Percentiles rank a stretch among this genome's conserved stretches.
These are phyloP conservation scores for Podaxis sp. DNA, from an alignment of 768 basidiomycete species.

Conservation along the genomic window DNA sequence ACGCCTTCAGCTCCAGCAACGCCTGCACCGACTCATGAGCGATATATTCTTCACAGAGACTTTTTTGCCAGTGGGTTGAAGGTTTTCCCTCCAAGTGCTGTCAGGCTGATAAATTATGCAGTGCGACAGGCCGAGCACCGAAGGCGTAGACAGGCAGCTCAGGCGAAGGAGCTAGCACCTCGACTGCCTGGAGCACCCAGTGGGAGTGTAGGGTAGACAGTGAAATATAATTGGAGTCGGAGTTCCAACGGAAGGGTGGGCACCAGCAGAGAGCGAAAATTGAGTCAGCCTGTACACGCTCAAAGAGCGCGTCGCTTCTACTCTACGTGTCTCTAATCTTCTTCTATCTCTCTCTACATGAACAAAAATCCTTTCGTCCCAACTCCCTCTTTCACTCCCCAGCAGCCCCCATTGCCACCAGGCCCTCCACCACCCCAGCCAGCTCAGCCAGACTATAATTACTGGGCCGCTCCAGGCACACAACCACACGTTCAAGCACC, in stretches of 20 bases:
- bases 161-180: conserved; percentile 70
- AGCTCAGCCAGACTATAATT: conserved; percentile 69
- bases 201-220: conserved; percentile 24
- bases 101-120: conserved; percentile 19
- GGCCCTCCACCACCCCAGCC: conserved; percentile 74
- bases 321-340: conserved; percentile 11
- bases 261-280: background rate
- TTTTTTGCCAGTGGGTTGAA: conserved; percentile 59
- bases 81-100: background rate
- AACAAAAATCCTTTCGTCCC: conserved; percentile 86
- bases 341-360: conserved; percentile 39
- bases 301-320: conserved; percentile 1
- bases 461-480: conserved; percentile 68
- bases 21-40: conserved; percentile 57
- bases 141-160: conserved; percentile 61
- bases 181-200: conserved; percentile 66
- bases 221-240: conserved; percentile 14
- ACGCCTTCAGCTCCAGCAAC: conserved; percentile 31
- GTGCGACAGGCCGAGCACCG: conserved; percentile 80
- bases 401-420: conserved; percentile 78
- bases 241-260: background rate
- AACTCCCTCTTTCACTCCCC: conserved; percentile 64
- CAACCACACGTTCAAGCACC: conserved; percentile 54
- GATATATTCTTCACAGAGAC: conserved; percentile 80
- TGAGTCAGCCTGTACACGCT: conserved; percentile 5